These are phyloP conservation scores for Apophysomyces variabilis DNA, from an alignment of 371 early-diverging fungal genomes.

Conservation along the genomic window DNA sequence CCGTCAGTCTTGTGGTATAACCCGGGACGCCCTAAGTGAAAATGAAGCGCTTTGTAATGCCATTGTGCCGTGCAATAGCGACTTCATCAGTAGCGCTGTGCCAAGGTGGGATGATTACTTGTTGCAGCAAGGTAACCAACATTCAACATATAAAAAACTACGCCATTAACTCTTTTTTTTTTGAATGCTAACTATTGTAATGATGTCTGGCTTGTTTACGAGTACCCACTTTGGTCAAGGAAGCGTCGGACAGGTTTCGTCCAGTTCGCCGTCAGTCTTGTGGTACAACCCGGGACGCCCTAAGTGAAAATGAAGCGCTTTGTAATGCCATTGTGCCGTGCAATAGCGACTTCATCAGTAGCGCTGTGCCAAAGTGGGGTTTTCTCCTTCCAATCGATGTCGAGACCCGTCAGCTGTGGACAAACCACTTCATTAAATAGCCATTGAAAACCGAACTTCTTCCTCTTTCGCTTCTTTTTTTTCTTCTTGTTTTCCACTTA, in stretches of 20 bases:
- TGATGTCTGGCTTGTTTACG: no score
- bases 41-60: conserved; percentile 5
- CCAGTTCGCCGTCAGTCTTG: conserved; percentile 7
- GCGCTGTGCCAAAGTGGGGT: not conserved
- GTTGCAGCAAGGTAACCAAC: no score
- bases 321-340: conserved; percentile 2
- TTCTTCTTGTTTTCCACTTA: not conserved
- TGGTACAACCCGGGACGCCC: conserved; percentile 2
- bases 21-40: conserved; percentile 6
- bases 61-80: conserved; percentile 4
- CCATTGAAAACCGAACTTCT: no score
- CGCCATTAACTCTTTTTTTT: no score
- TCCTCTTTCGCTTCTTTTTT: not conserved
- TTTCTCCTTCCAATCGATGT: not conserved
- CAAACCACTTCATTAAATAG: conserved; percentile 1
- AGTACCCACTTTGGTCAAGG: not conserved
- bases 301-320: conserved; percentile 5
- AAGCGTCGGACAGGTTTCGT: conserved; percentile 2
- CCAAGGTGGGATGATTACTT: not conserved
- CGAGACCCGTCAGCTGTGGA: conserved; percentile 5
- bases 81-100: not conserved
- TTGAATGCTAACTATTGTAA: no score
- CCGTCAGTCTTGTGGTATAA: conserved; percentile 4
- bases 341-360: conserved; percentile 6
- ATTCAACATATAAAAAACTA: no score